phyloP scores from a whole-genome alignment of 306 rosid genomes.

The Betula pendula region DNA sequence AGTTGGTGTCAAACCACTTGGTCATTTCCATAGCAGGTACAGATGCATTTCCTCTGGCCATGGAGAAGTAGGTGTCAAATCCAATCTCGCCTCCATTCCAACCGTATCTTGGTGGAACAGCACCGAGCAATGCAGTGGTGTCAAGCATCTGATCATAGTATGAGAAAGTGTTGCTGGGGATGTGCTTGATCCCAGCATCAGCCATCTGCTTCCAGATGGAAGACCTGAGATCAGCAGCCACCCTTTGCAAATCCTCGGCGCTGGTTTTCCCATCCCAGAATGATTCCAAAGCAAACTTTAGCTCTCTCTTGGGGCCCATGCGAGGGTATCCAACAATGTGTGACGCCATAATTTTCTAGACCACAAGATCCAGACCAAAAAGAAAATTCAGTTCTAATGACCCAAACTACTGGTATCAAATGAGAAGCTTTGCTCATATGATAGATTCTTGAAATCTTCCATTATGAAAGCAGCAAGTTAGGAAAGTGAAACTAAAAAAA shows the following conservation, averaged over 20 bases:
- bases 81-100: conserved; percentile 89
- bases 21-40: conserved; percentile 99
- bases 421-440: background rate
- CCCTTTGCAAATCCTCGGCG: conserved; percentile 81
- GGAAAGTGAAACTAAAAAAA: no score
- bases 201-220: conserved; percentile 94
- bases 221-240: conserved; percentile 68
- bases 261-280: conserved; percentile 92
- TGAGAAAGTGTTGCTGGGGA: conserved; percentile 87
- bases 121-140: conserved; percentile 79
- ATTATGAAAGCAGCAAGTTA: no score
- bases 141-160: conserved; percentile 84
- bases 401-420: background rate
- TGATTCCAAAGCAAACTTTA: conserved; percentile 86
- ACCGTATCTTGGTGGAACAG: conserved; percentile 83
- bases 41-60: conserved; percentile 95
- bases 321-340: conserved; percentile 96
- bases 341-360: conserved; percentile 77
- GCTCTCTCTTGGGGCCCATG: conserved; percentile 97
- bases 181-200: conserved; percentile 75
- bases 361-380: conserved; percentile 18
- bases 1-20: conserved; percentile 98
- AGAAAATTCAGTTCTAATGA: conserved; percentile 14
- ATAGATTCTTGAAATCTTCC: background rate
- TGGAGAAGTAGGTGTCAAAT: conserved; percentile 77